Conservation (phyloP, 2,329 filamentous ascomycete species). For the Calonectria leucothoes region DNA sequence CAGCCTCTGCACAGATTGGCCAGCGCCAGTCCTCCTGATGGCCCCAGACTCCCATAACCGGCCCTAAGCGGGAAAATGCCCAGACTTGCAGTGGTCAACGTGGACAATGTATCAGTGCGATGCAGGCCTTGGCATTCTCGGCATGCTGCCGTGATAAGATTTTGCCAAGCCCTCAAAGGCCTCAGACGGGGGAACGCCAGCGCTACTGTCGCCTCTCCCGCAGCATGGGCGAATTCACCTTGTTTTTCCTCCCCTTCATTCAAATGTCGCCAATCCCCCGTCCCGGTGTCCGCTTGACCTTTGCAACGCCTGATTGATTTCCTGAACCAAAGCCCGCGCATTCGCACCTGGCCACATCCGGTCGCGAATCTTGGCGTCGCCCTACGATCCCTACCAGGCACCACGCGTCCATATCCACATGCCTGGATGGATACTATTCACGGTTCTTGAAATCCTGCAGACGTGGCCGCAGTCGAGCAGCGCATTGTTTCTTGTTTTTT, state of each 20-base stretch:
- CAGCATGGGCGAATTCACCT: slow-evolving; percentile 33
- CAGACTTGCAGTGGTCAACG: slow-evolving; percentile 42
- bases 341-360: slow-evolving; percentile 6
- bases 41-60: slow-evolving; percentile 14
- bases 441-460: slow-evolving; percentile 33
- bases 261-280: slow-evolving; percentile 22
- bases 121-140: slow-evolving; percentile 46
- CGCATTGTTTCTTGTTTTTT: slow-evolving; percentile 13
- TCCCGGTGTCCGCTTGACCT: slow-evolving; percentile 31
- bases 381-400: slow-evolving; percentile 18
- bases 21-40: slow-evolving; percentile 25
- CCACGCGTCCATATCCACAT: slow-evolving; percentile 24
- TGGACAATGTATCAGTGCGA: slow-evolving; percentile 44
- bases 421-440: slow-evolving; percentile 38
- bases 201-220: slow-evolving; percentile 37
- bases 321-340: slow-evolving; percentile 25
- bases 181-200: slow-evolving; percentile 44
- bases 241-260: slow-evolving; percentile 6
- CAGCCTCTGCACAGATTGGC: slow-evolving; percentile 33
- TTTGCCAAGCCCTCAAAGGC: slow-evolving; percentile 47
- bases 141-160: slow-evolving; percentile 46
- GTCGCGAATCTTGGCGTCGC: slow-evolving; percentile 1
- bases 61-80: slow-evolving; percentile 31
- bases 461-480: slow-evolving; percentile 36
- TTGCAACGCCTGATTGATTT: background rate